These are phyloP conservation scores for Paraurostyla sp. DNA, from an alignment of 73 alveolate genomes.

Conservation along the genomic window DNA sequence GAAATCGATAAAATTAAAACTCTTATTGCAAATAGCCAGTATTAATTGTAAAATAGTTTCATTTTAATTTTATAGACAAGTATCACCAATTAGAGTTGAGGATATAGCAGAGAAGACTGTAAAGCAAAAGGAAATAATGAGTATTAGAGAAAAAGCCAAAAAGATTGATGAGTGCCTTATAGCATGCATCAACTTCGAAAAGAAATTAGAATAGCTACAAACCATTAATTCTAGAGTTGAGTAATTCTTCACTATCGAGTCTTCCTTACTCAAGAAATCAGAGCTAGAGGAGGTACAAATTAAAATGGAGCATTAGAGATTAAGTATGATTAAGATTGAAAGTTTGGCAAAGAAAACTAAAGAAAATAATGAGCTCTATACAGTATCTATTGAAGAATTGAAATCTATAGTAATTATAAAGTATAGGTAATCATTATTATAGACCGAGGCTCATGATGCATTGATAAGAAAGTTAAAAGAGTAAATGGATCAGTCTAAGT, in stretches of 20 bases:
- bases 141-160: background rate
- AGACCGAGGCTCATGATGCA: slow-evolving; percentile 6
- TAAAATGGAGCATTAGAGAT: background rate
- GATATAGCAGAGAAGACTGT: background rate
- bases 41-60: background rate
- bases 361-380: background rate
- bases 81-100: background rate
- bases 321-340: background rate
- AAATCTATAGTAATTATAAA: background rate
- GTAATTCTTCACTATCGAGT: background rate
- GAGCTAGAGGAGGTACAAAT: slow-evolving; percentile 12
- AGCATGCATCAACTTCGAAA: slow-evolving; percentile 46
- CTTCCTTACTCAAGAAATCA: background rate
- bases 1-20: slow-evolving; percentile 27
- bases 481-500: background rate
- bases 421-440: background rate
- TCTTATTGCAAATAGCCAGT: background rate
- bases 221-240: background rate
- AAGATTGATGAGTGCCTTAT: slow-evolving; percentile 12
- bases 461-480: slow-evolving; percentile 10
- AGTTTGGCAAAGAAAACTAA: background rate
- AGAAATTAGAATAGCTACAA: background rate
- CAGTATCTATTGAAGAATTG: background rate
- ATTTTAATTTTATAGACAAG: background rate
- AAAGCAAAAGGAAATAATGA: background rate